These are phyloP conservation scores for Antitrichia curtipendula DNA, from an alignment of 225 moss, liverwort and hornwort genomes.

Conservation along the genomic window DNA sequence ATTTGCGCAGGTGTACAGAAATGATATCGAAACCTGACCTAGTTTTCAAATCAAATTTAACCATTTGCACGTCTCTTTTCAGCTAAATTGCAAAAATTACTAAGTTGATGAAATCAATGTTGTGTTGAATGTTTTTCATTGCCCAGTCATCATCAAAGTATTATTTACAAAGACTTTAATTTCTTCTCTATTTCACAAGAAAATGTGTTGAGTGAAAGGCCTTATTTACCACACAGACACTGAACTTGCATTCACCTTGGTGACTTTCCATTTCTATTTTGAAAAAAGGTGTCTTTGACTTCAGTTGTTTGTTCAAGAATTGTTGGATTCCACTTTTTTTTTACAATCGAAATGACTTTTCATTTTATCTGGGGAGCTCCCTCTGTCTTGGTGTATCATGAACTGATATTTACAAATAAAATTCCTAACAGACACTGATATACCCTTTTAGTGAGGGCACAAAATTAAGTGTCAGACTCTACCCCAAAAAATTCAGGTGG, in stretches of 20 bases:
- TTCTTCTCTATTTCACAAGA: not conserved
- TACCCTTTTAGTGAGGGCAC: no score
- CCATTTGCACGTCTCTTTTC: no score
- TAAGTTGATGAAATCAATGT: no score
- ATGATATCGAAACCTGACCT: no score
- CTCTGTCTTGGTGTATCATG: no score
- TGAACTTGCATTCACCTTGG: not conserved
- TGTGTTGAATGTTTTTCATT: no score
- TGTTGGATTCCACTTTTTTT: no score
- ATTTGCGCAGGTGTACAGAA: no score
- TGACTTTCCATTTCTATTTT: not conserved
- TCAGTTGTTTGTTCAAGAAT: not conserved
- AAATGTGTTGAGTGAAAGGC: not conserved
- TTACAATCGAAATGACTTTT: not conserved
- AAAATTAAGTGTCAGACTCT: not conserved
- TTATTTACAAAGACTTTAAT: not conserved
- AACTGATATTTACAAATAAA: not conserved
- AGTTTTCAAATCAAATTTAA: no score
- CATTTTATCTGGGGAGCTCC: not conserved
- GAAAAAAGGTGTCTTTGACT: no score
- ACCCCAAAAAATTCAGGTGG: not conserved
- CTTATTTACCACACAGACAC: not conserved
- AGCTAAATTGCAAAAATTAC: no score
- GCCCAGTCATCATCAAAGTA: not conserved
- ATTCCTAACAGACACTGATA: not conserved